phyloP scores from a whole-genome alignment of 2,329 filamentous ascomycete species.

The Huntiella savannae region DNA sequence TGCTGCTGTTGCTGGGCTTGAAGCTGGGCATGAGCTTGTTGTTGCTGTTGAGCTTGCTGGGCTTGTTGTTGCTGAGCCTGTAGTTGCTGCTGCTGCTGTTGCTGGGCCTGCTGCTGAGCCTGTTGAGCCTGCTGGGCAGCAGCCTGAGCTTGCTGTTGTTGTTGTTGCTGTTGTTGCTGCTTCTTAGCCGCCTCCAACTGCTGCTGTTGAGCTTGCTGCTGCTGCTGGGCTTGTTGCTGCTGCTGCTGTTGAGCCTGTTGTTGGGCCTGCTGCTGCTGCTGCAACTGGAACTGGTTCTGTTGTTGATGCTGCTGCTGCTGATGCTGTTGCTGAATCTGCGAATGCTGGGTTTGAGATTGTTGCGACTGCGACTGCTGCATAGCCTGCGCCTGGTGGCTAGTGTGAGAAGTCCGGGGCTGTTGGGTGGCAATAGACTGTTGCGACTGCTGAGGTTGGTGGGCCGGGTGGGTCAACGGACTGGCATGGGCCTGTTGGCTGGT shows the following conservation, averaged over 20 bases:
- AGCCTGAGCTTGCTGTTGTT: conserved; percentile 4
- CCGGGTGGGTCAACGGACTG: conserved; percentile 6
- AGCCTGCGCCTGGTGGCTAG: conserved; percentile 13
- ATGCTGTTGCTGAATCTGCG: conserved; percentile 9
- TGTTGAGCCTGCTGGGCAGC: neutral
- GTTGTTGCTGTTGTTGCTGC: conserved; percentile 5
- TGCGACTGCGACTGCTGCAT: conserved; percentile 15
- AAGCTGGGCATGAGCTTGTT: neutral
- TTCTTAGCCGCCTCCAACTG: neutral
- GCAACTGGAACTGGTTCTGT: neutral
- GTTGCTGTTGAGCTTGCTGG: conserved; percentile 15
- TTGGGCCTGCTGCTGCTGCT: conserved; percentile 1
- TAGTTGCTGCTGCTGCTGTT: conserved; percentile 5
- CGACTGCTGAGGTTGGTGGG: conserved; percentile 11
- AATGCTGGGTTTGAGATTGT: conserved; percentile 13
- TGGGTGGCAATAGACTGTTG: conserved; percentile 11
- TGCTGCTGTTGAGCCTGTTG: conserved; percentile 12
- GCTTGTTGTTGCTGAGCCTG: conserved; percentile 22
- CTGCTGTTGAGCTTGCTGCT: conserved; percentile 12
- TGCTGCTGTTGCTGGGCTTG: conserved; percentile 4
- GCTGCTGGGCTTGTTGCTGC: conserved; percentile 21
- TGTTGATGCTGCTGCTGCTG: conserved; percentile 6
- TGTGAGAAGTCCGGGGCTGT: conserved; percentile 13
- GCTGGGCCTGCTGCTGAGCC: conserved; percentile 9
- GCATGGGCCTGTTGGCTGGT: conserved; percentile 9